These are phyloP conservation scores for Straminergon stramineum DNA, from an alignment of 225 moss, liverwort and hornwort species.

Conservation along the genomic window DNA sequence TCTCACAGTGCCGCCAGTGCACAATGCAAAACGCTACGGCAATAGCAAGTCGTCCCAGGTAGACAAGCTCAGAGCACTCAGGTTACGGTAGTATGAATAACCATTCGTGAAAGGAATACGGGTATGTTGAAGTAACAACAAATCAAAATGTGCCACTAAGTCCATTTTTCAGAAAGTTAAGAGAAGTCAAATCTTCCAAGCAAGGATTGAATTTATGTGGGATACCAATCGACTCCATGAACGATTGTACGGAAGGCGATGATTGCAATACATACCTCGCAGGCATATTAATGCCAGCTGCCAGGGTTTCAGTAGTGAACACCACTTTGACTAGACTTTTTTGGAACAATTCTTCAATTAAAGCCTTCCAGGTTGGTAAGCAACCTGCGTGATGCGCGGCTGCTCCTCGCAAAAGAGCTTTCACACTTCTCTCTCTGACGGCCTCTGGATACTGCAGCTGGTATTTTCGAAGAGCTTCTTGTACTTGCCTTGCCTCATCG, in stretches of 20 bases:
- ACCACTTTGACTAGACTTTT: slow-evolving; percentile 71
- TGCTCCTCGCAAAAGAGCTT: slow-evolving; percentile 54
- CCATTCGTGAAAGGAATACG: not conserved
- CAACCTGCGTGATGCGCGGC: slow-evolving; percentile 95
- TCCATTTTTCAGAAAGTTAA: not conserved
- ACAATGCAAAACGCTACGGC: not conserved
- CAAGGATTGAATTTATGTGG: not conserved
- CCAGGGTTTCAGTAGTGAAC: slow-evolving; percentile 87
- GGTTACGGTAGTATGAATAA: not conserved
- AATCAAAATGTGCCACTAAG: not conserved
- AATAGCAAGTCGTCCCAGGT: not conserved
- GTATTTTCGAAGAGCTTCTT: slow-evolving; percentile 36
- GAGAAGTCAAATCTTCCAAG: not conserved
- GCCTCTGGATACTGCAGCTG: slow-evolving; percentile 59
- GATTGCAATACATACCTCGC: slow-evolving; percentile 32
- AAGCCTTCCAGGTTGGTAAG: slow-evolving; percentile 78
- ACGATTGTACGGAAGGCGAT: not conserved
- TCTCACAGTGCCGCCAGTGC: not conserved
- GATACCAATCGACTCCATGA: not conserved
- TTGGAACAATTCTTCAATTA: slow-evolving; percentile 83
- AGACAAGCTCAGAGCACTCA: not conserved
- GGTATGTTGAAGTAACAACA: not conserved
- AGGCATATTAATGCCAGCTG: slow-evolving; percentile 94
- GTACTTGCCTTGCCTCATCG: slow-evolving; percentile 21
- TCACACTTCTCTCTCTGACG: slow-evolving; percentile 48